A percentile compares a stretch with the other conserved stretches of the same genome.
phyloP scores from a whole-genome alignment of 805 yeast species.

The Blastobotrys chiropterorum region DNA sequence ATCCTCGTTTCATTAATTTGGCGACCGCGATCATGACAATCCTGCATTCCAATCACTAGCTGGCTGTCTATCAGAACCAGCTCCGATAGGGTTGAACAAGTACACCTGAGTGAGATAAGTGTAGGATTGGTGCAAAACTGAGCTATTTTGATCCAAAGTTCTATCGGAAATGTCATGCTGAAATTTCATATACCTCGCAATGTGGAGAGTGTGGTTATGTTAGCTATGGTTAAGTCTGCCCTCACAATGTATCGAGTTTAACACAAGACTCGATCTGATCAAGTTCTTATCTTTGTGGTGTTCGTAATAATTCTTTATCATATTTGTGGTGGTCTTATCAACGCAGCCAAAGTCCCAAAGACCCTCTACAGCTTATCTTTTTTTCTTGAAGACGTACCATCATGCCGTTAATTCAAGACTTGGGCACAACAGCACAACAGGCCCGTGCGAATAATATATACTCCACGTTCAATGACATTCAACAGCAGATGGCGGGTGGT shows the following conservation, averaged over 20 bases:
- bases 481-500: neutral
- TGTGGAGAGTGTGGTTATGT: no score
- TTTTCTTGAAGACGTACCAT: neutral
- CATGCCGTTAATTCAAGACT: neutral
- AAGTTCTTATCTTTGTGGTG: neutral
- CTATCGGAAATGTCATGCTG: neutral
- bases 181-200: neutral
- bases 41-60: neutral
- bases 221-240: neutral
- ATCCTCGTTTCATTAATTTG: neutral
- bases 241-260: neutral
- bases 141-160: neutral
- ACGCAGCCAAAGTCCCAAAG: neutral
- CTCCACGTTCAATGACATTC: neutral
- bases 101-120: neutral
- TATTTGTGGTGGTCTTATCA: neutral
- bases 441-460: neutral
- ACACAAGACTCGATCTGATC: neutral
- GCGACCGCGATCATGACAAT: neutral
- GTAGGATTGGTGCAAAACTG: neutral
- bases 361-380: no score
- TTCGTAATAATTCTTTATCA: neutral
- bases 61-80: neutral
- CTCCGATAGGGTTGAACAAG: neutral
- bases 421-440: neutral